phyloP scores from a whole-genome alignment of 305 asterid genomes.

The Nicotiana rustica region DNA sequence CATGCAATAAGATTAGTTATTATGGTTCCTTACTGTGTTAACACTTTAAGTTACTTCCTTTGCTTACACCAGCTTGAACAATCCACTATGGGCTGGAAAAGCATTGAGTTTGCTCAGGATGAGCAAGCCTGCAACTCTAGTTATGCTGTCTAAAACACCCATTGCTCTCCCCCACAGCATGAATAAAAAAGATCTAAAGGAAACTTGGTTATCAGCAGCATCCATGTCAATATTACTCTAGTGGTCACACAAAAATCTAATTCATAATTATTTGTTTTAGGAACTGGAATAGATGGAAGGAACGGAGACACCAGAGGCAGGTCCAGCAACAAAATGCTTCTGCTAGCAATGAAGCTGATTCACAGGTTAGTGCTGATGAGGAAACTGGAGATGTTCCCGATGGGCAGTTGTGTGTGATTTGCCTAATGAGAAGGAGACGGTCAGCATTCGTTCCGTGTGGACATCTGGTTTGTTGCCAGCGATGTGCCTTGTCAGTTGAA shows the following conservation, averaged over 20 bases:
- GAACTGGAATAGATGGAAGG: constrained; percentile 86
- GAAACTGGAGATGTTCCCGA: constrained; percentile 71
- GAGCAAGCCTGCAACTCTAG: constrained; percentile 17
- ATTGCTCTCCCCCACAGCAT: not conserved
- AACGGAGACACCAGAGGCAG: constrained; percentile 61
- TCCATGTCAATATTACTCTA: constrained; percentile 6
- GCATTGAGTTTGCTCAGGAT: constrained; percentile 5
- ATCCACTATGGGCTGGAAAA: constrained; percentile 15
- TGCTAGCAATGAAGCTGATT: constrained; percentile 38
- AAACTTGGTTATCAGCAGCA: constrained; percentile 20
- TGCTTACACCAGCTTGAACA: constrained; percentile 1
- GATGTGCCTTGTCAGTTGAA: constrained; percentile 76
- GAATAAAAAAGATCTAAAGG: not conserved
- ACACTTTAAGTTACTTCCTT: not conserved
- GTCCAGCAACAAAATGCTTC: constrained; percentile 51
- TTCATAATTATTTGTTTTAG: constrained; percentile 46
- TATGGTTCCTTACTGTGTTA: constrained; percentile 18
- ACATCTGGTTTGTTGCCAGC: constrained; percentile 87
- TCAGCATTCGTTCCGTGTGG: constrained; percentile 95
- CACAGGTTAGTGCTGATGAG: constrained; percentile 58
- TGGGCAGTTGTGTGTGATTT: constrained; percentile 85
- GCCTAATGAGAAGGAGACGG: constrained; percentile 77
- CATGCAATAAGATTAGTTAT: constrained; percentile 1
- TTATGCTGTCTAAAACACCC: not conserved
- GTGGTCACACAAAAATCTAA: constrained; percentile 14